Conservation (phyloP, 2,329 filamentous ascomycete species). For the Rutstroemia sp. region DNA sequence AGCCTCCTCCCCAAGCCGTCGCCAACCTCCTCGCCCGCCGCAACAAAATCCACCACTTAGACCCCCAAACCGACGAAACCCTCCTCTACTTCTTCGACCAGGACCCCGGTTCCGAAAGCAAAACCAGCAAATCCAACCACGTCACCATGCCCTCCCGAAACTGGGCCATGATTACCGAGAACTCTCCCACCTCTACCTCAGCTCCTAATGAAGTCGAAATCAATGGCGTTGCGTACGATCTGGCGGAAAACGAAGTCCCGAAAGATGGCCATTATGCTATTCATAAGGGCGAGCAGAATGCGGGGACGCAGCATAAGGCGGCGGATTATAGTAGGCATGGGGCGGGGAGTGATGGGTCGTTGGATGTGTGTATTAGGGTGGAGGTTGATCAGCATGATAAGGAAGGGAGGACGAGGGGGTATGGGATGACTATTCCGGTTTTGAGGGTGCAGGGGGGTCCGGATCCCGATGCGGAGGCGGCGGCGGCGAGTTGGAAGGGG, state of each 20-base stretch:
- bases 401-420: slow-evolving; percentile 71
- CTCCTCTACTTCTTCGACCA: slow-evolving; percentile 88
- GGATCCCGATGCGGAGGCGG: not conserved
- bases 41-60: slow-evolving; percentile 71
- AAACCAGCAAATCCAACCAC: slow-evolving; percentile 68
- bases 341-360: slow-evolving; percentile 54
- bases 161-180: slow-evolving; percentile 85
- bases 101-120: slow-evolving; percentile 72
- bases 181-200: slow-evolving; percentile 42
- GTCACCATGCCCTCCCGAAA: slow-evolving; percentile 91
- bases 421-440: slow-evolving; percentile 75
- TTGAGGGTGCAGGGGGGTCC: slow-evolving; percentile 15
- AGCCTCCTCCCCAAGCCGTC: slow-evolving; percentile 81
- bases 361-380: slow-evolving; percentile 80
- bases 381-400: slow-evolving; percentile 81
- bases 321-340: slow-evolving; percentile 35
- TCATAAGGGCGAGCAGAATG: slow-evolving; percentile 67
- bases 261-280: slow-evolving; percentile 65
- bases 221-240: slow-evolving; percentile 9
- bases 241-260: slow-evolving; percentile 31
- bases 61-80: slow-evolving; percentile 74
- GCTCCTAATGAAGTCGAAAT: not conserved
- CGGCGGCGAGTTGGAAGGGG: not conserved
- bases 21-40: slow-evolving; percentile 89
- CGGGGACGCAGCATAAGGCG: slow-evolving; percentile 72